These are phyloP conservation scores for Ricinus communis DNA, from an alignment of 345 rosid genomes.

Conservation along the genomic window DNA sequence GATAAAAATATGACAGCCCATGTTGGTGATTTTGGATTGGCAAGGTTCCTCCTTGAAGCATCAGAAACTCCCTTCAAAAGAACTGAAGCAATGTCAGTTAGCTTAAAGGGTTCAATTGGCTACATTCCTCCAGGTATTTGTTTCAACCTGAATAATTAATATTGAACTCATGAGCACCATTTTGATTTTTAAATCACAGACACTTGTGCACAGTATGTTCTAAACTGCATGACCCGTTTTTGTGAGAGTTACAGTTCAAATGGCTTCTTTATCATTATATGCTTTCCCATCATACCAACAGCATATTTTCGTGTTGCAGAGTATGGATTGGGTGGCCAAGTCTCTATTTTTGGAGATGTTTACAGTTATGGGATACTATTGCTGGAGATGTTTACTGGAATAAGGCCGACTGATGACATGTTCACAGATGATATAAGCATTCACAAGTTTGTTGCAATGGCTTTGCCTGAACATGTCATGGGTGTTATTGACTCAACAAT, in stretches of 20 bases:
- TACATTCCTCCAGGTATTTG: slow-evolving; percentile 35
- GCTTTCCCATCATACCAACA: too few relatives aligned
- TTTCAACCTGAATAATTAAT: background rate
- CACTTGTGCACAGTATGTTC: too few relatives aligned
- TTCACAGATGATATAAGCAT: slow-evolving; percentile 26
- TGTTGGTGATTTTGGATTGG: slow-evolving; percentile 38
- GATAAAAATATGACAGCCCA: slow-evolving; percentile 30
- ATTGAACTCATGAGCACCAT: background rate
- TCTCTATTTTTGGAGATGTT: slow-evolving; percentile 26
- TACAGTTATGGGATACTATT: slow-evolving; percentile 34
- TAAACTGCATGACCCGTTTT: too few relatives aligned
- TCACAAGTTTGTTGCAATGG: slow-evolving; percentile 15
- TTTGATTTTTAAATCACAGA: too few relatives aligned
- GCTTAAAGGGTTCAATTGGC: slow-evolving; percentile 35
- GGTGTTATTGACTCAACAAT: slow-evolving; percentile 23
- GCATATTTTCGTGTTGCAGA: slow-evolving; percentile 14
- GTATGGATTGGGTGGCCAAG: slow-evolving; percentile 20
- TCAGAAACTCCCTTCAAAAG: background rate
- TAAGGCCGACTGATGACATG: slow-evolving; percentile 31
- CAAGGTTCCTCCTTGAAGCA: slow-evolving; percentile 24
- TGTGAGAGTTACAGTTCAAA: too few relatives aligned
- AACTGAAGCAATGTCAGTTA: slow-evolving; percentile 14
- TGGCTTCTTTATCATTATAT: too few relatives aligned
- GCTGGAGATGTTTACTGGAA: slow-evolving; percentile 38
- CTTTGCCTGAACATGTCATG: slow-evolving; percentile 21